Evolutionary conservation across 805 yeast species (phyloP).

Genomic region (Metschnikowia hibisci): DNA sequence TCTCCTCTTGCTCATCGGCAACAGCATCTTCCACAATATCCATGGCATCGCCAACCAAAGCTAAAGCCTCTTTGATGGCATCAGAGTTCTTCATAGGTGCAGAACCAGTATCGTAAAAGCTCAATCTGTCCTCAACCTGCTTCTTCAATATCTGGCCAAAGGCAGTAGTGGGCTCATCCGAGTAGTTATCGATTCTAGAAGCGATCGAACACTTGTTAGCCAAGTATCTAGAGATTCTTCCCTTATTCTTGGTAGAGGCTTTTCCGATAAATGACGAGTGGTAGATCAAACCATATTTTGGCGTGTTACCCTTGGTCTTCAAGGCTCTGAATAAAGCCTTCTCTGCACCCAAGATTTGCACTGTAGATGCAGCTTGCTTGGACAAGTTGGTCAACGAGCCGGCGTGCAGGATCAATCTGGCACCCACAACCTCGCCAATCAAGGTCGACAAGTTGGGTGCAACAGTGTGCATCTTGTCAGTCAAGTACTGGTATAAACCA

Average conservation of each 20-base stretch:
- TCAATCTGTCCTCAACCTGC: constrained; percentile 97
- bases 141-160: constrained; percentile 89
- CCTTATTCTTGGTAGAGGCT: constrained; percentile 97
- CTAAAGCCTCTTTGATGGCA: constrained; percentile 89
- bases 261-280: constrained; percentile 97
- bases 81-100: constrained; percentile 95
- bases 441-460: constrained; percentile 80
- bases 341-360: constrained; percentile 98
- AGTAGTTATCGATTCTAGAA: constrained; percentile 95
- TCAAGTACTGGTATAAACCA: constrained; percentile 76
- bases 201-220: constrained; percentile 99
- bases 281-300: constrained; percentile 95
- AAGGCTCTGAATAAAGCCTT: constrained; percentile 98
- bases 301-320: constrained; percentile 97
- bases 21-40: constrained; percentile 18
- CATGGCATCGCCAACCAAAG: constrained; percentile 47
- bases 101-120: constrained; percentile 93
- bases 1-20: constrained; percentile 15
- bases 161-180: constrained; percentile 87
- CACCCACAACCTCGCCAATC: constrained; percentile 98
- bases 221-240: constrained; percentile 96
- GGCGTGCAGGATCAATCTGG: constrained; percentile 95
- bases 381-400: constrained; percentile 93
- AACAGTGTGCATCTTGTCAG: constrained; percentile 95
- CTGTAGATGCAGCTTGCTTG: constrained; percentile 97